Evolutionary conservation across 495 filamentous ascomycete genomes (phyloP).

Genomic region (Amniculicola lignicola): DNA sequence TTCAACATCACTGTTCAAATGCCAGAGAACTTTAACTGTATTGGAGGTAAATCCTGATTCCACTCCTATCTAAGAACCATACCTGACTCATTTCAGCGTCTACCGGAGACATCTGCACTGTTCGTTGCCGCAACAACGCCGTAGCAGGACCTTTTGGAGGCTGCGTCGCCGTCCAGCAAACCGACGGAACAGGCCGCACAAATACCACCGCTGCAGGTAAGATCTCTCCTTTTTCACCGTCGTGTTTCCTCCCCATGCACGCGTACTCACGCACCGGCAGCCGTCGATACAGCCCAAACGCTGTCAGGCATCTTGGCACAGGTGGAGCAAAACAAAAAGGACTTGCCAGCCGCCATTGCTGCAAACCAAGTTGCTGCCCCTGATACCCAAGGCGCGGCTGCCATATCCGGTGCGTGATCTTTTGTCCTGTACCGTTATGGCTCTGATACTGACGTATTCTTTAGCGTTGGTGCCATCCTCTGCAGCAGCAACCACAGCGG

Average conservation of each 20-base stretch:
- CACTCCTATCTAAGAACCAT: background rate
- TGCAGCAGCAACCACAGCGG: background rate
- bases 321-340: constrained; percentile 18
- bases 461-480: constrained; percentile 8
- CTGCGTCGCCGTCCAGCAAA: constrained; percentile 23
- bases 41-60: constrained; percentile 4
- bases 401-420: constrained; percentile 16
- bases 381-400: background rate
- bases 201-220: constrained; percentile 16
- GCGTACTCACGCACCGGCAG: constrained; percentile 9
- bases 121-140: constrained; percentile 17
- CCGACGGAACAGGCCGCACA: constrained; percentile 13
- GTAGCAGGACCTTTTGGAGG: constrained; percentile 19
- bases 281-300: constrained; percentile 21
- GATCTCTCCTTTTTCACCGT: background rate
- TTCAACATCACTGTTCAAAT: constrained; percentile 19
- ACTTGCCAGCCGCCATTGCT: constrained; percentile 16
- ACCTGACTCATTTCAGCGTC: constrained; percentile 6
- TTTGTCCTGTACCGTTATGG: background rate
- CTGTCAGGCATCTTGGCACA: constrained; percentile 11
- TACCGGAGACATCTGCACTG: constrained; percentile 20
- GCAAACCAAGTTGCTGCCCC: constrained; percentile 18
- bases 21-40: constrained; percentile 21
- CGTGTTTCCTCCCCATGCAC: background rate
- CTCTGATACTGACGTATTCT: background rate